Evolutionary conservation across 2,329 filamentous ascomycete species (phyloP).

Genomic region (Uncinocarpus reesii): DNA sequence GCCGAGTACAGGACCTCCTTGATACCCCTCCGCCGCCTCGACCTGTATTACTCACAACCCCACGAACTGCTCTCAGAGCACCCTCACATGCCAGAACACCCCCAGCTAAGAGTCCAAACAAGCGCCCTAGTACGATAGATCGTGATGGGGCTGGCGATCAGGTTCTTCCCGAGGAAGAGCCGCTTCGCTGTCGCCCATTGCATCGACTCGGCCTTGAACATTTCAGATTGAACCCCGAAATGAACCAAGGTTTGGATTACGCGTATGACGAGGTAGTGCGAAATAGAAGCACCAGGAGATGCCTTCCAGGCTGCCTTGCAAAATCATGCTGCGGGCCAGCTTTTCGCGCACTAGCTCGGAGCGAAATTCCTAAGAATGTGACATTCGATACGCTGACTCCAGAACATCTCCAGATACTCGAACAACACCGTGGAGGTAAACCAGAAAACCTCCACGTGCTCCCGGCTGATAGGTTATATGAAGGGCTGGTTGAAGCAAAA

Average conservation of each 20-base stretch:
- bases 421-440: conserved; percentile 47
- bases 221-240: conserved; percentile 70
- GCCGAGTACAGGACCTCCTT: conserved; percentile 20
- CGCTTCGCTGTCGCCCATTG: conserved; percentile 50
- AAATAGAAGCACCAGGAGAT: conserved; percentile 56
- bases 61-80: conserved; percentile 5
- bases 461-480: conserved; percentile 50
- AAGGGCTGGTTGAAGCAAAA: conserved; percentile 64
- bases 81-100: background rate
- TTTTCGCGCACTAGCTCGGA: conserved; percentile 55
- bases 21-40: conserved; percentile 11
- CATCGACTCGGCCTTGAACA: conserved; percentile 54
- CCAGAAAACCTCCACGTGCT: conserved; percentile 37
- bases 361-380: conserved; percentile 32
- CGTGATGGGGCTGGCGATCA: background rate
- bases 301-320: conserved; percentile 63
- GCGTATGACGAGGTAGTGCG: conserved; percentile 69
- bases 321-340: conserved; percentile 65
- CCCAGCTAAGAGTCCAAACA: background rate
- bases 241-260: conserved; percentile 60
- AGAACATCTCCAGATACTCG: conserved; percentile 28
- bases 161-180: conserved; percentile 23
- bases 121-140: no score
- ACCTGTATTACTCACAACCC: conserved; percentile 11
- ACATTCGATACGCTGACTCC: conserved; percentile 23